Evolutionary conservation across 2,329 filamentous ascomycete genomes (phyloP), one percentile per base, ranked within the genome.

Genomic region (Paraphoma chrysanthemicola): DNA sequence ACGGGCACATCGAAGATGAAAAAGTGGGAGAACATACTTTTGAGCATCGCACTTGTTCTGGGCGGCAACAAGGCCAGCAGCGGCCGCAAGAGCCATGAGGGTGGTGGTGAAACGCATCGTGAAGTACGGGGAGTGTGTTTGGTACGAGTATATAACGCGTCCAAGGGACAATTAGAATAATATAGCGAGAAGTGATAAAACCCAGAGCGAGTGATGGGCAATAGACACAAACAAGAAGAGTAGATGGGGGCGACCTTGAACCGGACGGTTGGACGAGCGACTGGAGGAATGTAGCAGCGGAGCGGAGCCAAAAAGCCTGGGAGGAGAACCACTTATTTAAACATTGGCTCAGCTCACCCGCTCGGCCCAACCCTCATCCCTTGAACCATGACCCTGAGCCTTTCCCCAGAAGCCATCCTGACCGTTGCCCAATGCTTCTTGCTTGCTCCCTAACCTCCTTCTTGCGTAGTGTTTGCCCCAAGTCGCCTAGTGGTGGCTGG

Each of bases 41-140:
- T 80, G 77, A 30, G 71, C 72, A 60, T 73, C 62, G 57, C 70
- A 68, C 44, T 76, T 71, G 44, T 68, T 62, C 57, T 78, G 77
- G 18, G 78, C 77, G 58, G 76, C 75, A 18, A 74, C 78, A 49
- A 81, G 54, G 72, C 73, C 70, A 56, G 73, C 68, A 48, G 69
- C 60, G 43, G 63, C 64, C 6, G 75, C 72, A 48, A 77, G 48
- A 52, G 72, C 51, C 51, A 73, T 48, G 54, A 70, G 42, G 52
- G 68, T 61, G 51, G 63, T 62, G 39, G 67, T 44, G 71, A 72
- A 68, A 68, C 70, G 74, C 74, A 77, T 77, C 16, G 60, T 71
- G 65, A 54, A 17, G 14, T 30, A 28, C 36, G 28, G 33, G 8
- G 31, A n/a, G n/a, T n/a, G n/a, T n/a, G n/a, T n/a, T n/a, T n/a